Percentiles rank a stretch among this genome's conserved stretches.
Conservation (phyloP, 2,329 filamentous ascomycete species). For the Colletotrichum salicis region DNA sequence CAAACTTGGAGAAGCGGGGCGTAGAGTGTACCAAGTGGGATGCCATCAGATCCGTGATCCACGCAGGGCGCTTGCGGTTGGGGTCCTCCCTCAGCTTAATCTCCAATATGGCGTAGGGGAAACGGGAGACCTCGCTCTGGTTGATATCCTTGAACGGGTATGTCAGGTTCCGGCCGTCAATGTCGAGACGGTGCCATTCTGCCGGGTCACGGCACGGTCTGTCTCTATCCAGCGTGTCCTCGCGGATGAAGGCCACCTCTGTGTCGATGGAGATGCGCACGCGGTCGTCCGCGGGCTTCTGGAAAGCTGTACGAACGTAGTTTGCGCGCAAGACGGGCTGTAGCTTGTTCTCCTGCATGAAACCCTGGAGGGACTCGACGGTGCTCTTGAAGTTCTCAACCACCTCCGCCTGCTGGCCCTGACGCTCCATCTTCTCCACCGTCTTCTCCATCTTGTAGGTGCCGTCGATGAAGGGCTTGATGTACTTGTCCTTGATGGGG, state of each 20-base stretch:
- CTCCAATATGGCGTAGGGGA: slow-evolving; percentile 91
- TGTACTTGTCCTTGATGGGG: slow-evolving; percentile 92
- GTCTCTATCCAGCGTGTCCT: slow-evolving; percentile 79
- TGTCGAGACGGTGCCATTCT: slow-evolving; percentile 91
- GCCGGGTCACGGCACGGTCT: slow-evolving; percentile 89
- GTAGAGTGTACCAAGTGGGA: slow-evolving; percentile 92
- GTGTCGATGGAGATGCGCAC: slow-evolving; percentile 95
- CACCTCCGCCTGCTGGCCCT: slow-evolving; percentile 73
- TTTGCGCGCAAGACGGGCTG: slow-evolving; percentile 90
- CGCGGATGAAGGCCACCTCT: slow-evolving; percentile 85
- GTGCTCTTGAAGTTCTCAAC: slow-evolving; percentile 77
- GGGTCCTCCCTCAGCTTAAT: slow-evolving; percentile 83
- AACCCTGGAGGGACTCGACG: slow-evolving; percentile 80
- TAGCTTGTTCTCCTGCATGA: slow-evolving; percentile 80
- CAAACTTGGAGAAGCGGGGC: slow-evolving; percentile 95
- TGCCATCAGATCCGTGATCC: slow-evolving; percentile 91
- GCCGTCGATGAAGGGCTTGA: slow-evolving; percentile 85
- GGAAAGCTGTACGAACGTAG: slow-evolving; percentile 94
- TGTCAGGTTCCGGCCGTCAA: slow-evolving; percentile 83
- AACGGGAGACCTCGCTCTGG: slow-evolving; percentile 89
- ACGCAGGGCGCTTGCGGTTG: slow-evolving; percentile 77
- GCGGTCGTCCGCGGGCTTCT: slow-evolving; percentile 91
- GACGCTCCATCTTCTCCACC: slow-evolving; percentile 85
- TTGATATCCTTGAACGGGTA: slow-evolving; percentile 90
- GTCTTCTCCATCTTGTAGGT: slow-evolving; percentile 94